A percentile compares a stretch with the other conserved stretches of the same genome.
These are phyloP conservation scores for Durotheca rogersii DNA, from an alignment of 495 filamentous ascomycete species.

Conservation along the genomic window DNA sequence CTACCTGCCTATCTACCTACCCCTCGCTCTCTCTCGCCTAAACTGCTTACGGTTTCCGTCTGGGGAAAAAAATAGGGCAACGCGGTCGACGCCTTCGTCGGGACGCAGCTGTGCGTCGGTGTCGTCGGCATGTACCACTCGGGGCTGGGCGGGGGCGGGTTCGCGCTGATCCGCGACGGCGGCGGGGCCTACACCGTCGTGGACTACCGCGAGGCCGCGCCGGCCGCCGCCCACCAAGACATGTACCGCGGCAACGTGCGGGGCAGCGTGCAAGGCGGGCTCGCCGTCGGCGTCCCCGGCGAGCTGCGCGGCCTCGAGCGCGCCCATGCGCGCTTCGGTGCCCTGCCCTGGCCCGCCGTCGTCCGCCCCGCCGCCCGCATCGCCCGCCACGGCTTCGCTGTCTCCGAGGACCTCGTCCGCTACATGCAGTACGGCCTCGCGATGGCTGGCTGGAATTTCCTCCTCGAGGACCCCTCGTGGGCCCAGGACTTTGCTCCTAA, in stretches of 20 bases:
- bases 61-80: too few relatives aligned
- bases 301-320: slow-evolving; percentile 77
- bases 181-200: slow-evolving; percentile 70
- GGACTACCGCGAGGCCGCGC: slow-evolving; percentile 85
- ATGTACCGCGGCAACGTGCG: slow-evolving; percentile 63
- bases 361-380: slow-evolving; percentile 71
- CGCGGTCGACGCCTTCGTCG: slow-evolving; percentile 73
- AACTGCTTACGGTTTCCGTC: slow-evolving; percentile 12
- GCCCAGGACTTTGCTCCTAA: slow-evolving; percentile 87
- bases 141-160: slow-evolving; percentile 87
- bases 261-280: slow-evolving; percentile 44
- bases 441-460: slow-evolving; percentile 53
- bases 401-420: slow-evolving; percentile 65
- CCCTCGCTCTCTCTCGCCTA: background rate
- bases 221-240: slow-evolving; percentile 70
- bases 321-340: slow-evolving; percentile 60
- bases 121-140: slow-evolving; percentile 88
- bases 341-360: slow-evolving; percentile 65
- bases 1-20: too few relatives aligned
- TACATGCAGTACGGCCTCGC: slow-evolving; percentile 58
- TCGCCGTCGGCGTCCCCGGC: slow-evolving; percentile 69
- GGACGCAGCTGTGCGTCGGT: slow-evolving; percentile 72
- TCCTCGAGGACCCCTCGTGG: slow-evolving; percentile 72
- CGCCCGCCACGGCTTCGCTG: slow-evolving; percentile 70
- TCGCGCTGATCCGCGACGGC: slow-evolving; percentile 69